Conservation (phyloP, 164 flowering plant genomes). For the Tetrastigma voinierianum region DNA sequence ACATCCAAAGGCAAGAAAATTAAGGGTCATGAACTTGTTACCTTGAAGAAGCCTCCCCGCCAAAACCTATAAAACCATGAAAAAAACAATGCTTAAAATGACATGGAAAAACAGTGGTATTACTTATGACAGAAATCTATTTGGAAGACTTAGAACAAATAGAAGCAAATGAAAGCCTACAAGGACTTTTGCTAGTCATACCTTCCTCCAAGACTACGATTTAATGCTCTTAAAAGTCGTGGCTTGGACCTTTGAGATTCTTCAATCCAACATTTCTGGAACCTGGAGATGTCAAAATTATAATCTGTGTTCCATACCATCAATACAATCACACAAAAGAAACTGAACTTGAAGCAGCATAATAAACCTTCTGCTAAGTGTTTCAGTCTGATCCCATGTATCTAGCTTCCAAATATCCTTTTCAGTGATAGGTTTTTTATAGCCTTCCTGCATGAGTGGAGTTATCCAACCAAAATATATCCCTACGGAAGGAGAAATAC, state of each 20-base stretch:
- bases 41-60: no score
- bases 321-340: background rate
- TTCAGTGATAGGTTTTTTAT: slow-evolving; percentile 64
- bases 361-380: slow-evolving; percentile 58
- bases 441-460: slow-evolving; percentile 68
- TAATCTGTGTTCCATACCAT: no score
- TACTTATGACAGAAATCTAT: background rate
- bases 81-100: slow-evolving; percentile 2
- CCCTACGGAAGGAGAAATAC: slow-evolving; percentile 24
- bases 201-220: slow-evolving; percentile 73
- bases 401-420: slow-evolving; percentile 81
- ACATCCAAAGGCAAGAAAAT: no score
- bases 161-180: no score
- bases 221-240: slow-evolving; percentile 71
- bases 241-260: slow-evolving; percentile 60
- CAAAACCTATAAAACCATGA: slow-evolving; percentile 11
- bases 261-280: slow-evolving; percentile 64
- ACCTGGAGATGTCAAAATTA: slow-evolving; percentile 26
- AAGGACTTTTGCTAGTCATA: slow-evolving; percentile 7
- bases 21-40: no score
- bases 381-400: slow-evolving; percentile 78
- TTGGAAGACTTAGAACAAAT: background rate
- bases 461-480: slow-evolving; percentile 66
- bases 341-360: slow-evolving; percentile 11
- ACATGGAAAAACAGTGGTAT: slow-evolving; percentile 9